Conservation (phyloP, 2,329 filamentous ascomycete species). For the Spiromastix sp. region DNA sequence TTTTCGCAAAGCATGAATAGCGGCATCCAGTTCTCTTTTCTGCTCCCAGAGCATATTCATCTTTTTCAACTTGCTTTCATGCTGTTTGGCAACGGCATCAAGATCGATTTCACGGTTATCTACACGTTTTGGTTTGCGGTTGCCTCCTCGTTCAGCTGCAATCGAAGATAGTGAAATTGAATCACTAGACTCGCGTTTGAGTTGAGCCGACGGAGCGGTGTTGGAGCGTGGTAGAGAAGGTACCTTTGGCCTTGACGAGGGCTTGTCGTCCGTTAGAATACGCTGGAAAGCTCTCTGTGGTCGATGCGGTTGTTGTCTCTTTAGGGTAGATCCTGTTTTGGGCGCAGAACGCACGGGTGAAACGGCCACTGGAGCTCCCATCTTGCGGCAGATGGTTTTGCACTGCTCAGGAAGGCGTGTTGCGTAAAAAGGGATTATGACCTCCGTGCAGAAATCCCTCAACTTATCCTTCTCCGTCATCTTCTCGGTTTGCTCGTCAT, state of each 20-base stretch:
- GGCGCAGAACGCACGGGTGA: conserved; percentile 26
- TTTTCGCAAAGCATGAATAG: conserved; percentile 37
- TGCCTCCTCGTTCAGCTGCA: conserved; percentile 30
- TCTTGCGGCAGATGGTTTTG: conserved; percentile 36
- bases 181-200: conserved; percentile 33
- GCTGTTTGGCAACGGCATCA: conserved; percentile 32
- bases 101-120: conserved; percentile 41
- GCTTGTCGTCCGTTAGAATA: conserved; percentile 36
- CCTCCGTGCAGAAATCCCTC: conserved; percentile 40
- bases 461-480: conserved; percentile 27
- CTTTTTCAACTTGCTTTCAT: conserved; percentile 36
- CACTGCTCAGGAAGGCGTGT: conserved; percentile 38
- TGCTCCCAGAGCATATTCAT: conserved; percentile 36
- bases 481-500: conserved; percentile 22
- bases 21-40: conserved; percentile 38
- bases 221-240: conserved; percentile 32
- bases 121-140: conserved; percentile 33
- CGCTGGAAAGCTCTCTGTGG: conserved; percentile 33
- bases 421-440: conserved; percentile 40
- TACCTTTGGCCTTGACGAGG: conserved; percentile 20
- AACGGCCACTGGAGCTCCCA: conserved; percentile 32
- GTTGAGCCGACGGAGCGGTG: conserved; percentile 29
- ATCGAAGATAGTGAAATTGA: conserved; percentile 25
- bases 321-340: conserved; percentile 23
- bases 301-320: conserved; percentile 16